Percentiles rank a stretch among this genome's conserved stretches.
Conservation (phyloP, 192 early-diverging fungal species). For the Coemansia guatemalensis region DNA sequence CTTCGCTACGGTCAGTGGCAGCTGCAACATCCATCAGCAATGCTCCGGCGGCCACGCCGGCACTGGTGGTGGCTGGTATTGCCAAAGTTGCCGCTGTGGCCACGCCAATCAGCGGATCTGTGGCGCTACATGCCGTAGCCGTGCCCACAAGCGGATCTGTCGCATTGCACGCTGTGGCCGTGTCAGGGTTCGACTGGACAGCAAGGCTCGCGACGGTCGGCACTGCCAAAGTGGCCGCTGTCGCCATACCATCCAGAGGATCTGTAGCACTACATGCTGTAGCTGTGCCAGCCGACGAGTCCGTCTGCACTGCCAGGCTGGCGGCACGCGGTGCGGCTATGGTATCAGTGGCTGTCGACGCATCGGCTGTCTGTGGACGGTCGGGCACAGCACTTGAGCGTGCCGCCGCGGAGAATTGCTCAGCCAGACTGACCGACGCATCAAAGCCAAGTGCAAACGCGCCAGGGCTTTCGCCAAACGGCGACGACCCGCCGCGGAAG, state of each 20-base stretch:
- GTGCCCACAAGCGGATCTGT: constrained; percentile 23
- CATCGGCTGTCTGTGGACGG: constrained; percentile 38
- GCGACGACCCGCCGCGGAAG: constrained; percentile 26
- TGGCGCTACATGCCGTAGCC: background rate
- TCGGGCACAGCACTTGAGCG: constrained; percentile 11
- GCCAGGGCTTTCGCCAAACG: constrained; percentile 27
- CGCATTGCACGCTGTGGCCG: background rate
- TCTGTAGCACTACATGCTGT: constrained; percentile 6
- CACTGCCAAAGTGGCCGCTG: background rate
- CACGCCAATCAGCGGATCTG: constrained; percentile 7
- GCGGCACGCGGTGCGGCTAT: background rate
- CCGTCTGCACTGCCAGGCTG: constrained; percentile 6
- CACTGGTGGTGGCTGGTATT: background rate
- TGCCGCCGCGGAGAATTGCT: constrained; percentile 36
- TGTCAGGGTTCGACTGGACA: constrained; percentile 3
- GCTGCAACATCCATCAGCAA: constrained; percentile 11
- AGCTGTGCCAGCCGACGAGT: constrained; percentile 13
- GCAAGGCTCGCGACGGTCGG: background rate
- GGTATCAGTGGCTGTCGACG: constrained; percentile 16
- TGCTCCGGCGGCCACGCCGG: constrained; percentile 10
- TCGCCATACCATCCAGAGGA: constrained; percentile 1
- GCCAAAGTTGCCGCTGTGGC: background rate
- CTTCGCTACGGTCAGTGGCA: constrained; percentile 11
- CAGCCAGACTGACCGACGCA: constrained; percentile 37
- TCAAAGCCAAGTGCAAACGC: constrained; percentile 46